These are phyloP conservation scores for Acorus gramineus DNA, from an alignment of 106 monocot genomes.

Conservation along the genomic window DNA sequence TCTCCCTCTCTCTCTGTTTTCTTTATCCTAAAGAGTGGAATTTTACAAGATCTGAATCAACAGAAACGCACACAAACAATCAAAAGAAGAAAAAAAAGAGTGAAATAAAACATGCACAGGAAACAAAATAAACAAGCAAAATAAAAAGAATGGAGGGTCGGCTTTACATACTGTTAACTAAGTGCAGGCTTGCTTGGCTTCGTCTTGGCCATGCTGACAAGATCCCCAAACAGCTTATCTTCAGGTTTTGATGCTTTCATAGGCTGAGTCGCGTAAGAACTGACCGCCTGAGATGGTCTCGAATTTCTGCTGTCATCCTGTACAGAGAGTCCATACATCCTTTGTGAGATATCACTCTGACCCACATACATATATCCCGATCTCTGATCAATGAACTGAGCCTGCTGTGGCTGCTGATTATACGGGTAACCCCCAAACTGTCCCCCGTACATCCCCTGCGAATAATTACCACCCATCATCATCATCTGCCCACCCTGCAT, in stretches of 20 bases:
- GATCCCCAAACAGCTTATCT: slow-evolving; percentile 46
- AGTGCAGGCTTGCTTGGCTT: slow-evolving; percentile 22
- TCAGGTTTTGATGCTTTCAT: slow-evolving; percentile 40
- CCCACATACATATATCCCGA: slow-evolving; percentile 14
- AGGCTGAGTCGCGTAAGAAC: slow-evolving; percentile 24
- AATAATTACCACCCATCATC: slow-evolving; percentile 8
- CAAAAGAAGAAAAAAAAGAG: too few species aligned
- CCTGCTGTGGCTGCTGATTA: slow-evolving; percentile 3
- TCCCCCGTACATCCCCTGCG: too few species aligned
- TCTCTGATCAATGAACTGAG: slow-evolving; percentile 20
- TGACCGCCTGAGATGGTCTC: slow-evolving; percentile 12
- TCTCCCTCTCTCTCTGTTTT: too few species aligned
- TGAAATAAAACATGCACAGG: too few species aligned
- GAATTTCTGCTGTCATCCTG: slow-evolving; percentile 26
- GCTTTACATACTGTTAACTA: slow-evolving; percentile 16
- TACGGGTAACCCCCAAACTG: neutral
- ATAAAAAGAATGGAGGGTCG: too few species aligned
- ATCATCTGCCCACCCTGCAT: slow-evolving; percentile 5
- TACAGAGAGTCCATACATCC: slow-evolving; percentile 65
- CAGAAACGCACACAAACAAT: too few species aligned
- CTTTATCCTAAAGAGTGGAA: too few species aligned
- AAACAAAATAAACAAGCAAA: too few species aligned
- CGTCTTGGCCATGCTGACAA: slow-evolving; percentile 40
- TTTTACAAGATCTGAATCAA: too few species aligned
- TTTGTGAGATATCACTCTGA: slow-evolving; percentile 40